phyloP scores from a whole-genome alignment of 352 stramenopile species.

The Hyaloperonospora arabidopsidis region DNA sequence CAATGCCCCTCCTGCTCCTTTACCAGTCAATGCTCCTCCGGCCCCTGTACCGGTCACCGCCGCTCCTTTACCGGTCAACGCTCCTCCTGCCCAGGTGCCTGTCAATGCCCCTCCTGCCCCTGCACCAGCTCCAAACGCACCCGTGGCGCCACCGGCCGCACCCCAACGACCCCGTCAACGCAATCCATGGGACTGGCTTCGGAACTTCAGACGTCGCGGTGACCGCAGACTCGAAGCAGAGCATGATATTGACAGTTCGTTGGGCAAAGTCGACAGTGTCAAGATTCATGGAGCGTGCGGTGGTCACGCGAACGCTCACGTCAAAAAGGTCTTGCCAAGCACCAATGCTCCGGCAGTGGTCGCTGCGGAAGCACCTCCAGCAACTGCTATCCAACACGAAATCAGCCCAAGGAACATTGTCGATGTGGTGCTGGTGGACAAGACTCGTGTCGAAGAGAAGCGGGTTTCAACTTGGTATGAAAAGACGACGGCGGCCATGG shows the following conservation, averaged over 20 bases:
- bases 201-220: not conserved
- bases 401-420: constrained; percentile 22
- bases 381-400: constrained; percentile 13
- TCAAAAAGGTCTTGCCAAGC: not conserved
- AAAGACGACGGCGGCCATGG: constrained; percentile 25
- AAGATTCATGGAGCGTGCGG: constrained; percentile 3
- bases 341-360: not conserved
- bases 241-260: constrained; percentile 10
- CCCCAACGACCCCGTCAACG: constrained; percentile 7
- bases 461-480: constrained; percentile 37
- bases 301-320: not conserved
- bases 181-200: constrained; percentile 9
- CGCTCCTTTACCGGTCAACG: not conserved
- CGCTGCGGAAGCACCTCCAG: not conserved
- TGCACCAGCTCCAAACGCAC: constrained; percentile 2
- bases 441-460: constrained; percentile 18
- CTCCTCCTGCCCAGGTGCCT: not conserved
- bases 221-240: constrained; percentile 15
- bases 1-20: not conserved
- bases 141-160: not conserved
- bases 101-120: constrained; percentile 4
- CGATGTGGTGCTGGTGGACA: constrained; percentile 28
- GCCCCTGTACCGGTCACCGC: not conserved
- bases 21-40: not conserved
- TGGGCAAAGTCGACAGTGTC: not conserved